Conservation (phyloP, 2,329 filamentous ascomycete species). For the Penicillium nordicum region DNA sequence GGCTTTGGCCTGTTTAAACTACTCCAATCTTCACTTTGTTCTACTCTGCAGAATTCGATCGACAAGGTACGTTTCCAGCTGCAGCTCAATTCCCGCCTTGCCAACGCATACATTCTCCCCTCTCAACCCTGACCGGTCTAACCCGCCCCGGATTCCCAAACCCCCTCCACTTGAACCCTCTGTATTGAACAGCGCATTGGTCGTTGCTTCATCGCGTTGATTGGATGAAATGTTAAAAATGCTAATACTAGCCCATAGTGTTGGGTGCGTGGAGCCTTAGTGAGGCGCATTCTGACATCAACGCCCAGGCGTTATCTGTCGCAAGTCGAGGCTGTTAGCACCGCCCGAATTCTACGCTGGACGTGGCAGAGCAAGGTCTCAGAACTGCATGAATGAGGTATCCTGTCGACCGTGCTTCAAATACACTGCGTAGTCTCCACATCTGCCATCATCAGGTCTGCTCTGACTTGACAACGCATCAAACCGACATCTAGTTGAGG, state of each 20-base stretch:
- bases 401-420: slow-evolving; percentile 27
- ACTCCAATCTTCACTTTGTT: slow-evolving; percentile 12
- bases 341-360: slow-evolving; percentile 28
- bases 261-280: slow-evolving; percentile 17
- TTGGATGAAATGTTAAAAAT: slow-evolving; percentile 17
- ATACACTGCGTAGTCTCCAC: slow-evolving; percentile 23
- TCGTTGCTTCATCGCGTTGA: slow-evolving; percentile 12
- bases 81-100: slow-evolving; percentile 30
- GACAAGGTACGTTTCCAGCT: slow-evolving; percentile 36
- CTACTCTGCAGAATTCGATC: slow-evolving; percentile 30
- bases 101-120: slow-evolving; percentile 41
- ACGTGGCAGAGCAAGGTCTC: slow-evolving; percentile 23
- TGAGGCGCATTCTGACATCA: slow-evolving; percentile 30
- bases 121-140: slow-evolving; percentile 26
- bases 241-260: slow-evolving; percentile 26
- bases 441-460: slow-evolving; percentile 28
- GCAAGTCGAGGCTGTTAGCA: slow-evolving; percentile 22
- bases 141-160: slow-evolving; percentile 26
- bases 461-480: slow-evolving; percentile 44
- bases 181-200: slow-evolving; percentile 31
- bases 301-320: slow-evolving; percentile 8
- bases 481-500: slow-evolving; percentile 30
- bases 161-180: slow-evolving; percentile 16
- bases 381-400: slow-evolving; percentile 19
- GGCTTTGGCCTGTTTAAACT: slow-evolving; percentile 1